Percentiles rank a stretch among this genome's conserved stretches.
phyloP scores from a whole-genome alignment of 345 rosid genomes.

The Aquilaria malaccensis region DNA sequence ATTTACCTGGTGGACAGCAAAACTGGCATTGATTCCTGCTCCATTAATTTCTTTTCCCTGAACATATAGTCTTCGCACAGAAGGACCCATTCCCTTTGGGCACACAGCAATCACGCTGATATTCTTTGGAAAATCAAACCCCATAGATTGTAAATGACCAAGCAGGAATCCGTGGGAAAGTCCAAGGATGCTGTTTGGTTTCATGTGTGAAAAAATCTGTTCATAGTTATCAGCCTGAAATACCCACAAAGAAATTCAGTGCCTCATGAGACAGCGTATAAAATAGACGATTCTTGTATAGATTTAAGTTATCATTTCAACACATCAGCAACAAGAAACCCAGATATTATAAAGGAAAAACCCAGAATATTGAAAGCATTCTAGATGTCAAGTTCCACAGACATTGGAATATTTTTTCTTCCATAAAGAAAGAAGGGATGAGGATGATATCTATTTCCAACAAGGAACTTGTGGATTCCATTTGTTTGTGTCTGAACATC shows the following conservation, averaged over 20 bases:
- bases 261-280: not conserved
- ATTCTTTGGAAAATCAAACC: slow-evolving; percentile 75
- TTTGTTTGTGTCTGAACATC: no score
- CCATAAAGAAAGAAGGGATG: no score
- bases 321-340: no score
- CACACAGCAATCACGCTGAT: slow-evolving; percentile 83
- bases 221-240: slow-evolving; percentile 88
- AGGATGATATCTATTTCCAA: no score
- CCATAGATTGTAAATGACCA: slow-evolving; percentile 72
- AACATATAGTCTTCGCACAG: slow-evolving; percentile 84
- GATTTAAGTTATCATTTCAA: not conserved
- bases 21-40: slow-evolving; percentile 90
- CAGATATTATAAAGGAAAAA: no score
- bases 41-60: slow-evolving; percentile 91
- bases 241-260: not conserved
- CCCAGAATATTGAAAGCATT: no score
- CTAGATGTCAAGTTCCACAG: no score
- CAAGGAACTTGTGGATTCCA: no score
- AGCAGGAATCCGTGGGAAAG: slow-evolving; percentile 93
- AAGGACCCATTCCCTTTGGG: slow-evolving; percentile 90
- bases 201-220: slow-evolving; percentile 77
- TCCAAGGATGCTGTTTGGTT: slow-evolving; percentile 93
- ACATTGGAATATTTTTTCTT: no score
- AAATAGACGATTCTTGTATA: not conserved
- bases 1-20: slow-evolving; percentile 54